These are phyloP conservation scores for Vigna mungo DNA, from an alignment of 306 rosid genomes.

Conservation along the genomic window DNA sequence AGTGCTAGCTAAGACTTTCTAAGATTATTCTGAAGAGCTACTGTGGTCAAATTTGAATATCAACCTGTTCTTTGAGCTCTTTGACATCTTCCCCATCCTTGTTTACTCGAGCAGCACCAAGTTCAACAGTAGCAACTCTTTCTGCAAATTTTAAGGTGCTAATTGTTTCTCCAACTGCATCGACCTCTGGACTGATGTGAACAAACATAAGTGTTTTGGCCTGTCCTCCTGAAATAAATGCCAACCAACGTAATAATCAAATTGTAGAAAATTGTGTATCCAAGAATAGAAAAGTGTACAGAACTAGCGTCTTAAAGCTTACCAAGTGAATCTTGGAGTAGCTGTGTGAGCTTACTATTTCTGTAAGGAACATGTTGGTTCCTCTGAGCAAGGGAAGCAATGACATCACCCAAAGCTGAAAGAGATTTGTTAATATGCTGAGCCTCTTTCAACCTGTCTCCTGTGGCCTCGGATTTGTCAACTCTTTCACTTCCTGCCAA, in stretches of 20 bases:
- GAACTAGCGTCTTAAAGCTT: constrained; percentile 41
- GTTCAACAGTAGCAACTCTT: constrained; percentile 94
- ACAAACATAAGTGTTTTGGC: constrained; percentile 97
- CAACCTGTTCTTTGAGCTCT: constrained; percentile 92
- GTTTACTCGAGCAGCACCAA: constrained; percentile 94
- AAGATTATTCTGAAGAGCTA: constrained; percentile 34
- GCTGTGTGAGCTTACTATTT: constrained; percentile 95
- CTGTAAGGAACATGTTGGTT: constrained; percentile 94
- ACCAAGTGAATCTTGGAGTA: constrained; percentile 99
- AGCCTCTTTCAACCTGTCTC: constrained; percentile 95
- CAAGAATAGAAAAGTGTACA: not conserved
- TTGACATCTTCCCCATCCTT: constrained; percentile 83
- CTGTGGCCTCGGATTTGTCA: constrained; percentile 95
- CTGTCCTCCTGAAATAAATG: constrained; percentile 77
- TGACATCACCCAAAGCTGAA: constrained; percentile 97
- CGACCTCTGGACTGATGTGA: constrained; percentile 91
- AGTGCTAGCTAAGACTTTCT: not conserved
- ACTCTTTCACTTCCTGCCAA: constrained; percentile 98
- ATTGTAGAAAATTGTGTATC: not conserved
- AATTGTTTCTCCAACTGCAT: constrained; percentile 81
- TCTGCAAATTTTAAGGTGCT: constrained; percentile 98
- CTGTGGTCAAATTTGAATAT: constrained; percentile 27
- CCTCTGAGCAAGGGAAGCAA: constrained; percentile 95
- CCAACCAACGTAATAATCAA: constrained; percentile 28
- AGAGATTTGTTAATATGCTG: constrained; percentile 94